phyloP scores from a whole-genome alignment of 768 basidiomycete species.

The Ramaria rubella region DNA sequence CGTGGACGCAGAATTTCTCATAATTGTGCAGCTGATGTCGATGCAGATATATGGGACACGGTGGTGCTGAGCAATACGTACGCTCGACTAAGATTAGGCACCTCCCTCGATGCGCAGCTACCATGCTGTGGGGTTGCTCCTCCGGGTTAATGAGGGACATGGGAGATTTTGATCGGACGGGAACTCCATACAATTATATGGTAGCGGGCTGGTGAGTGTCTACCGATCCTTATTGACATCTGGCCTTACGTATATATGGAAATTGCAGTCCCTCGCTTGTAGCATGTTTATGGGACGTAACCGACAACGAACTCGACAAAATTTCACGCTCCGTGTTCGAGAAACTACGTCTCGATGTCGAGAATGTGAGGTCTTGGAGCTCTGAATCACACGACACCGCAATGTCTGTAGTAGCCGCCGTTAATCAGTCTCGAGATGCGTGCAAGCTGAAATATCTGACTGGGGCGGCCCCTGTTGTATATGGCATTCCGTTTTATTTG shows the following conservation, averaged over 20 bases:
- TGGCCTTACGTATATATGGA: neutral
- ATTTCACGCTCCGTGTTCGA: slow-evolving; percentile 81
- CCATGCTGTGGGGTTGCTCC: slow-evolving; percentile 99
- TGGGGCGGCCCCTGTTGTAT: slow-evolving; percentile 90
- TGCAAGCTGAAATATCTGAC: slow-evolving; percentile 93
- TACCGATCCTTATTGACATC: neutral
- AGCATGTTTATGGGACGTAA: slow-evolving; percentile 97
- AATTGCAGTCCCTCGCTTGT: slow-evolving; percentile 74
- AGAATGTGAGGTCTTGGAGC: slow-evolving; percentile 18
- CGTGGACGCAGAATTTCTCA: slow-evolving; percentile 22
- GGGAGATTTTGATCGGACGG: slow-evolving; percentile 90
- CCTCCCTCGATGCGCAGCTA: slow-evolving; percentile 79
- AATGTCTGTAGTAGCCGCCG: slow-evolving; percentile 62
- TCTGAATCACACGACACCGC: slow-evolving; percentile 18
- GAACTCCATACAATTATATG: slow-evolving; percentile 94
- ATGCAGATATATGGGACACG: slow-evolving; percentile 91
- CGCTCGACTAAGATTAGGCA: slow-evolving; percentile 81
- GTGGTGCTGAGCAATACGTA: slow-evolving; percentile 91
- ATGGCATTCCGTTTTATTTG: slow-evolving; percentile 91
- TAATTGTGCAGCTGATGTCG: neutral
- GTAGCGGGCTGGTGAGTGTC: slow-evolving; percentile 79
- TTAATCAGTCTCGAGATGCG: slow-evolving; percentile 68
- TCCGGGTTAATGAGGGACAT: slow-evolving; percentile 82
- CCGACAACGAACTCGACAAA: slow-evolving; percentile 94
- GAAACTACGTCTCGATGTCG: slow-evolving; percentile 47